A percentile compares a stretch with the other conserved stretches of the same genome.
phyloP scores from a whole-genome alignment of 116 monocot genomes.

The Papilionanthe hybrid region DNA sequence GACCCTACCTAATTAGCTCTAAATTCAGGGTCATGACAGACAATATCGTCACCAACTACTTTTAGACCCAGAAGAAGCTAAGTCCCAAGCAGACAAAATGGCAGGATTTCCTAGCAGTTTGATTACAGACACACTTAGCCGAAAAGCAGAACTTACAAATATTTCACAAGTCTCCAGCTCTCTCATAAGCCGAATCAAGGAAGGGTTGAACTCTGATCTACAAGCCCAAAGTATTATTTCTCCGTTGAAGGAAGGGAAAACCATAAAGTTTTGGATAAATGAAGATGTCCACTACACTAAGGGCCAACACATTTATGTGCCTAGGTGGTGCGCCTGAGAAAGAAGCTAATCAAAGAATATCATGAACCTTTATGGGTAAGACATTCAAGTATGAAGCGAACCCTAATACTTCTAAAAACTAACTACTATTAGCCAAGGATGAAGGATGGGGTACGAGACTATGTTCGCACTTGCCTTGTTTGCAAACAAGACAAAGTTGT shows the following conservation, averaged over 20 bases:
- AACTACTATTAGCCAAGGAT: neutral
- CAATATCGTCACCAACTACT: neutral
- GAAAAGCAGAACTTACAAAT: neutral
- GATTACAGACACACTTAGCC: neutral
- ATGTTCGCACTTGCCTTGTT: neutral
- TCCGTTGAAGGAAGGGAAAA: neutral
- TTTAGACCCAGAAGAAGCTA: constrained; percentile 1
- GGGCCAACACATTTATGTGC: neutral
- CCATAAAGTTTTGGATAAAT: neutral
- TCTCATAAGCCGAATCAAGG: neutral
- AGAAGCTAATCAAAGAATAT: neutral
- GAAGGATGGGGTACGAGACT: neutral
- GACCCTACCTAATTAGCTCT: neutral
- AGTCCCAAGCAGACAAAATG: neutral
- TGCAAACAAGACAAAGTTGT: no score
- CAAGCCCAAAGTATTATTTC: neutral
- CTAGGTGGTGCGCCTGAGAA: neutral
- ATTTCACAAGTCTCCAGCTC: neutral
- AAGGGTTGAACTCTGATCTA: neutral
- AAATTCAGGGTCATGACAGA: neutral
- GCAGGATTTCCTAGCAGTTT: neutral
- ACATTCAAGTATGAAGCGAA: neutral
- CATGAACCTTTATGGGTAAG: neutral
- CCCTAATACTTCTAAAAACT: neutral
- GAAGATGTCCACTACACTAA: neutral